Evolutionary conservation across 163 green algal genomes (phyloP).

Genomic region (Volvox carteri): DNA sequence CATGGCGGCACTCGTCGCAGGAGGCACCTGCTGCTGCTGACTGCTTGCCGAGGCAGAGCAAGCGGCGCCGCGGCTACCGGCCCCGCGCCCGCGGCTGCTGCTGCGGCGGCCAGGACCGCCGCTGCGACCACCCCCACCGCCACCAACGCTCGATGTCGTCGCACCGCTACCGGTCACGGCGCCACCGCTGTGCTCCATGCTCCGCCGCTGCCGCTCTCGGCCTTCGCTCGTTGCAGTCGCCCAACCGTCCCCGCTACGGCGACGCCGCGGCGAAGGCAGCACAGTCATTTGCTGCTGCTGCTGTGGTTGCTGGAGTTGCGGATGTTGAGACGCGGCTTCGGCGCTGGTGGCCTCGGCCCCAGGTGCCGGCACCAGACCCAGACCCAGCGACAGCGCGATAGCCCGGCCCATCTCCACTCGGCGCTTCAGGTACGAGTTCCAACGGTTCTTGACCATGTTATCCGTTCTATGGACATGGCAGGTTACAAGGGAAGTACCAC

Average conservation of each 20-base stretch:
- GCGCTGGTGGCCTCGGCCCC: background rate
- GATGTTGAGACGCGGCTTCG: background rate
- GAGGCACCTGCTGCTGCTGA: background rate
- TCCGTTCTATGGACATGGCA: slow-evolving; percentile 86
- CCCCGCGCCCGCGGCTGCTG: slow-evolving; percentile 9
- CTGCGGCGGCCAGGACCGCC: background rate
- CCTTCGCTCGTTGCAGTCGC: slow-evolving; percentile 37
- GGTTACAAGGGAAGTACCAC: too few species aligned
- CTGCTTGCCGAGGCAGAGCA: slow-evolving; percentile 1
- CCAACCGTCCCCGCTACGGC: slow-evolving; percentile 37
- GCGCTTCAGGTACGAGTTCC: slow-evolving; percentile 75
- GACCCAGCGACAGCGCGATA: slow-evolving; percentile 22
- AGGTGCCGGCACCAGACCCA: background rate
- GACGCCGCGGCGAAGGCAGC: background rate
- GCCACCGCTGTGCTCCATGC: slow-evolving; percentile 3
- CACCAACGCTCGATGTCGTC: background rate
- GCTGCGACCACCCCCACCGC: slow-evolving; percentile 10
- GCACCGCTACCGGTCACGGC: background rate
- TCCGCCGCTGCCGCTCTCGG: slow-evolving; percentile 47
- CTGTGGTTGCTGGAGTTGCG: too few species aligned
- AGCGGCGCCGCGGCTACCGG: background rate
- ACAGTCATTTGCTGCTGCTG: slow-evolving; percentile 20
- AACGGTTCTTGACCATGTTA: slow-evolving; percentile 92
- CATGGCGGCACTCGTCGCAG: background rate
- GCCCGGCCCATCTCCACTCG: slow-evolving; percentile 41